phyloP scores from a whole-genome alignment of 441 rosid species.

The Arabidopsis lyrata region DNA sequence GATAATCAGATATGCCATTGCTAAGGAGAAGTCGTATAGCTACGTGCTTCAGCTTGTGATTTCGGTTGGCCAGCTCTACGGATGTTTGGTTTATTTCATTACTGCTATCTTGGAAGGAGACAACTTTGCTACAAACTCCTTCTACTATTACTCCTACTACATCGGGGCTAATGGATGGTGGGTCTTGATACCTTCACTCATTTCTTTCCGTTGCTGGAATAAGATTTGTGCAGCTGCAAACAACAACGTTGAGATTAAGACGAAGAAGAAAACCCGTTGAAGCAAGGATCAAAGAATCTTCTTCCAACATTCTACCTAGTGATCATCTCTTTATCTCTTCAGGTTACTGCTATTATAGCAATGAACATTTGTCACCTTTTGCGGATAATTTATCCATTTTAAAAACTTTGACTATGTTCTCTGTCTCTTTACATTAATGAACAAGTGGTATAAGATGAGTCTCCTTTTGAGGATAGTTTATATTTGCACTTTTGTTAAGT shows the following conservation, averaged over 20 bases:
- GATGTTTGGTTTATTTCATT: constrained; percentile 78
- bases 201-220: constrained; percentile 77
- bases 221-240: constrained; percentile 55
- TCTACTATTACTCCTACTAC: constrained; percentile 73
- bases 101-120: constrained; percentile 85
- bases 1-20: constrained; percentile 73
- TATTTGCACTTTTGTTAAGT: background rate
- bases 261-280: constrained; percentile 68
- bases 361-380: background rate
- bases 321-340: constrained; percentile 9
- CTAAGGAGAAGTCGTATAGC: constrained; percentile 73
- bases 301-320: background rate
- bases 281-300: constrained; percentile 1
- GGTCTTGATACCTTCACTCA: constrained; percentile 72
- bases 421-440: background rate
- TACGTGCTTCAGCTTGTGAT: constrained; percentile 83
- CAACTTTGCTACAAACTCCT: constrained; percentile 66
- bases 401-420: too few species aligned
- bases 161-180: constrained; percentile 70
- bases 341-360: background rate
- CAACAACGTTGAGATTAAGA: constrained; percentile 53
- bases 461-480: background rate
- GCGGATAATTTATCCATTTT: background rate
- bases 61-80: constrained; percentile 87
- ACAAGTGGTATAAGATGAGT: background rate